These are phyloP conservation scores for Aspergillus glaucus DNA, from an alignment of 2,329 filamentous ascomycete species.

Conservation along the genomic window DNA sequence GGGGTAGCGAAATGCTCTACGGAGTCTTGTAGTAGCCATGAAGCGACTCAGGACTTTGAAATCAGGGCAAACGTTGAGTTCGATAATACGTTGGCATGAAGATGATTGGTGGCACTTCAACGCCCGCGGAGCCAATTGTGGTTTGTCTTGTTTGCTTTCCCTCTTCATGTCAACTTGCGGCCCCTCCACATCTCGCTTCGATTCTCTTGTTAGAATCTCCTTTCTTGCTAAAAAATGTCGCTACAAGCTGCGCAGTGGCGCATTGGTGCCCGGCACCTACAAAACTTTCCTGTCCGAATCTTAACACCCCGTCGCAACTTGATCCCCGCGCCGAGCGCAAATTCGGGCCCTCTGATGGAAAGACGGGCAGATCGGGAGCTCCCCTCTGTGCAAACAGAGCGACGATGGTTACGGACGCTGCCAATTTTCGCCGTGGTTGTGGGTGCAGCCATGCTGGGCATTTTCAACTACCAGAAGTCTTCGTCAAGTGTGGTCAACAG, in stretches of 20 bases:
- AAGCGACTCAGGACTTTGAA: neutral
- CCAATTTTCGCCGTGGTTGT: constrained; percentile 75
- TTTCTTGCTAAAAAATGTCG: constrained; percentile 10
- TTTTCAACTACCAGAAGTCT: constrained; percentile 99
- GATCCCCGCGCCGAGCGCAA: constrained; percentile 45
- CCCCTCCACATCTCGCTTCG: constrained; percentile 2
- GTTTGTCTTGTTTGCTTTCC: constrained; percentile 14
- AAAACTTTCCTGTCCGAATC: constrained; percentile 7
- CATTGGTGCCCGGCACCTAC: constrained; percentile 12
- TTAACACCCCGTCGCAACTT: constrained; percentile 35
- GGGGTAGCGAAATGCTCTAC: constrained; percentile 72
- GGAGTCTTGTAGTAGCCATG: constrained; percentile 58
- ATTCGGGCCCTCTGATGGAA: constrained; percentile 47
- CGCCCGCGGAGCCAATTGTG: neutral
- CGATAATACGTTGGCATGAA: neutral
- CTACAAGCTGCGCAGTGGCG: constrained; percentile 12
- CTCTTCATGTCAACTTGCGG: neutral
- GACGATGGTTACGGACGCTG: constrained; percentile 65
- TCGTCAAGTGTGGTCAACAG: constrained; percentile 81
- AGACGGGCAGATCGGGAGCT: constrained; percentile 50
- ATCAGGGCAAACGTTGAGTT: constrained; percentile 8
- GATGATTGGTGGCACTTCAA: constrained; percentile 3
- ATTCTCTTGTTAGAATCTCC: constrained; percentile 7
- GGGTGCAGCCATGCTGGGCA: constrained; percentile 66
- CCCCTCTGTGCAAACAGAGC: constrained; percentile 39